Conservation (phyloP, 805 yeast genomes). For the Starmerella stigmatis region DNA sequence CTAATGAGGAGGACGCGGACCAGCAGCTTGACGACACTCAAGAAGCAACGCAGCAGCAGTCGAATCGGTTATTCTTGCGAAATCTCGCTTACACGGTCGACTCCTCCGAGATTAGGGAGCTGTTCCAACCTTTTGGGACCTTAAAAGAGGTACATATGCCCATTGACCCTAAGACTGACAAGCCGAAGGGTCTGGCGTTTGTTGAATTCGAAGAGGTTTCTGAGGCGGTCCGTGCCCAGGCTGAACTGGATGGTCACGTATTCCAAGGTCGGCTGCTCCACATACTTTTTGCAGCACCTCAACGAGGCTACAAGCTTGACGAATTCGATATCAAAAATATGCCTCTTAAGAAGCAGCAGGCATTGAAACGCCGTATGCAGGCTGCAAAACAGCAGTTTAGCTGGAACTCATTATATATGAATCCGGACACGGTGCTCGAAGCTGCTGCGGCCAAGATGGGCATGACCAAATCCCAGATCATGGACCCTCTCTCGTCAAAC, state of each 20-base stretch:
- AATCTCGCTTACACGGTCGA: slow-evolving; percentile 71
- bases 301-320: slow-evolving; percentile 72
- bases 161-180: slow-evolving; percentile 76
- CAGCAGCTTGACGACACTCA: slow-evolving; percentile 7
- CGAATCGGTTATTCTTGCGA: slow-evolving; percentile 80
- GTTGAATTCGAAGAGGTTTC: slow-evolving; percentile 56
- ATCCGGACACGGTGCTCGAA: slow-evolving; percentile 81
- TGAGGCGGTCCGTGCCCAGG: slow-evolving; percentile 68
- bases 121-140: slow-evolving; percentile 60
- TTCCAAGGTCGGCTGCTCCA: slow-evolving; percentile 92
- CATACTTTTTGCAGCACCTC: slow-evolving; percentile 72
- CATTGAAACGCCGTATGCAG: slow-evolving; percentile 67
- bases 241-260: slow-evolving; percentile 68
- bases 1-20: slow-evolving; percentile 12
- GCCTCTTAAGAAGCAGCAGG: slow-evolving; percentile 85
- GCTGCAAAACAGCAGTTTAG: slow-evolving; percentile 82
- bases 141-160: slow-evolving; percentile 89
- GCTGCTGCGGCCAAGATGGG: slow-evolving; percentile 82
- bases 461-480: slow-evolving; percentile 64
- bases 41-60: slow-evolving; percentile 29
- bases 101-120: slow-evolving; percentile 61
- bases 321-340: slow-evolving; percentile 84
- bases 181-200: slow-evolving; percentile 88
- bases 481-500: slow-evolving; percentile 75
- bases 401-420: slow-evolving; percentile 91